phyloP scores from a whole-genome alignment of 129 eudicot genomes.

The Sambucus nigra region DNA sequence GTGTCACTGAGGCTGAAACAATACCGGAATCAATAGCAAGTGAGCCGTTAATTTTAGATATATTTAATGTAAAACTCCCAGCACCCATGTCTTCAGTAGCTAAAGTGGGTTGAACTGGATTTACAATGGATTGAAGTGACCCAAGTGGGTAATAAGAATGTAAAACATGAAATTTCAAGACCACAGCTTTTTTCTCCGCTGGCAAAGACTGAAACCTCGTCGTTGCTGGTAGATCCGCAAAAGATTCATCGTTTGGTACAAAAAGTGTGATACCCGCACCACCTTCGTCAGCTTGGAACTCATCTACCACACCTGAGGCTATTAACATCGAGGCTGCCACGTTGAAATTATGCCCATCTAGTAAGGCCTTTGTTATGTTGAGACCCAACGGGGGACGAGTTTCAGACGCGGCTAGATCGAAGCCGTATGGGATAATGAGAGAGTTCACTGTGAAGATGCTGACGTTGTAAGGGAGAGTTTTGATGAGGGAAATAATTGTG shows the following conservation, averaged over 20 bases:
- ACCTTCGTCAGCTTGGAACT: slow-evolving; percentile 60
- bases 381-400: slow-evolving; percentile 64
- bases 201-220: slow-evolving; percentile 54
- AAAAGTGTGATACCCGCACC: slow-evolving; percentile 86
- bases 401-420: slow-evolving; percentile 61
- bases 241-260: slow-evolving; percentile 73
- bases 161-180: slow-evolving; percentile 58
- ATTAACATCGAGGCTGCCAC: slow-evolving; percentile 65
- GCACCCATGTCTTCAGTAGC: slow-evolving; percentile 87
- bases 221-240: slow-evolving; percentile 49
- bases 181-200: slow-evolving; percentile 63
- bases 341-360: slow-evolving; percentile 74
- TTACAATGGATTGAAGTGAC: slow-evolving; percentile 70
- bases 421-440: slow-evolving; percentile 39
- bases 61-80: slow-evolving; percentile 70
- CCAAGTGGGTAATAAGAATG: slow-evolving; percentile 88
- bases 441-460: slow-evolving; percentile 41
- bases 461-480: slow-evolving; percentile 38
- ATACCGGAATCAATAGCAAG: slow-evolving; percentile 72
- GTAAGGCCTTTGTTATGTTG: slow-evolving; percentile 52
- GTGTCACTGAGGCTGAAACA: slow-evolving; percentile 56
- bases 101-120: slow-evolving; percentile 78
- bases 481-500: slow-evolving; percentile 30
- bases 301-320: slow-evolving; percentile 72
- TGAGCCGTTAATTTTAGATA: slow-evolving; percentile 68